Evolutionary conservation across 371 early-diverging fungal genomes (phyloP), one percentile per base, ranked within the genome.

Genomic region (Actinomortierella ambigua): DNA sequence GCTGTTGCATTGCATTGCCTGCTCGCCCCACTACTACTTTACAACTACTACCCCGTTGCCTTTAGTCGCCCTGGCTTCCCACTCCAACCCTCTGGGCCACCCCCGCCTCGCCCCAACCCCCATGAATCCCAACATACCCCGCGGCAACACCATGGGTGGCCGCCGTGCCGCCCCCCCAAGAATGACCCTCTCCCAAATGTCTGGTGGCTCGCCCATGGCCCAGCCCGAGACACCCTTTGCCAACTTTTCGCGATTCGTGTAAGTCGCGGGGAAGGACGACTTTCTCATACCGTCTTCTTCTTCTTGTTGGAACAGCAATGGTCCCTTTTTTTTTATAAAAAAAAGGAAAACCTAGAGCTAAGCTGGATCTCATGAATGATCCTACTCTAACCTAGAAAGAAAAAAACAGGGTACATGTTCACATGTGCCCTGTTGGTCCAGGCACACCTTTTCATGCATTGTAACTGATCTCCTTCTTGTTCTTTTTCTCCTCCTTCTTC

Each of bases 161-260:
- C 67, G 64, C 49, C 70, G 71, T 28, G 65, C 70, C 41, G 29
- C 23, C 15, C 63, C 69, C 18, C n/a, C n/a, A n/a, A 64, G 65
- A 53, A 61, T 68, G 61, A 65, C 52, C 14, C 53, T 68, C 28
- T 68, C 68, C 23, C 61, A 68, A 50, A 60, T 62, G 75, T 53
- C 53, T 22, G 68, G 67, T 26, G 65, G 62, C 15, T 54, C 61
- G 14, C 61, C 60, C 9, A 43, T 18, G 17, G 57, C 57, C 17
- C 59, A 62, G 68, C 61, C 57, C 43, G 80, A 82, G 29, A 83
- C 88, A 2, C 88, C 87, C 8, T 89, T 89, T 70, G 75, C 86
- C 24, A 87, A 85, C 59, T 89, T 89, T 63, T 85, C 88, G n/a
- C 84, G 81, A 79, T 88, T 85, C 64, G 88, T 89, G 88, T 87